Evolutionary conservation across 495 filamentous ascomycete species (phyloP), one percentile per base, ranked within the genome.

Genomic region (Talaromyces ruber): DNA sequence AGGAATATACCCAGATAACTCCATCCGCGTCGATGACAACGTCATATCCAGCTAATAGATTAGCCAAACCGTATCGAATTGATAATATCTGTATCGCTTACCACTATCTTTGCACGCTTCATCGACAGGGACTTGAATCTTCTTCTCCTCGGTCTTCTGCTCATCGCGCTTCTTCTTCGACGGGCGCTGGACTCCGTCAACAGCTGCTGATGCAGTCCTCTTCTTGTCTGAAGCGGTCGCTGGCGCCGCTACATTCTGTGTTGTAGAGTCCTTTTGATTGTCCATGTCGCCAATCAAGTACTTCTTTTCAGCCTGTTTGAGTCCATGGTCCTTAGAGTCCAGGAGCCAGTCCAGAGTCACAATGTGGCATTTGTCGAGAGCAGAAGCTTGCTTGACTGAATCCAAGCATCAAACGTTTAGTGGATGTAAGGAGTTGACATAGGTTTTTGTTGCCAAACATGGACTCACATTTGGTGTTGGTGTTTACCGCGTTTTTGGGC

Each of bases 21-120:
- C 84, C 83, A 1, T 77, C 58, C 0, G 72, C 55, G 63, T 87
- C 88, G 58, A 93, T 86, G 66, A 87, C 86, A 39, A 95, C 89
- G 4, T 72, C 69, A 29, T 76, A 72, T 50, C 30, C 54, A 34
- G 64, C 69, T 73, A 16, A 12, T 21, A n/a, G 39, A 52, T 61
- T 61, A 61, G 45, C 26, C 43, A 34, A 60, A 3, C 14, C 51
- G 62, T 65, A 6, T 1, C 16, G 11, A 28, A 28, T 16, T 2
- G 45, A 0, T 9, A 67, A 64, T 14, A 55, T 47, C 28, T 14
- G 6, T 65, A 71, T 50, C 82, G 73, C 62, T 81, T 64, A 60
- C 39, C 72, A 61, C 58, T 65, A 22, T 34, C 24, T 14, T 57
- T 57, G 67, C 70, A 81, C 25, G 63, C 67, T 62, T 82, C 77